phyloP scores from a whole-genome alignment of 441 rosid genomes.

The Jatropha podagrica region DNA sequence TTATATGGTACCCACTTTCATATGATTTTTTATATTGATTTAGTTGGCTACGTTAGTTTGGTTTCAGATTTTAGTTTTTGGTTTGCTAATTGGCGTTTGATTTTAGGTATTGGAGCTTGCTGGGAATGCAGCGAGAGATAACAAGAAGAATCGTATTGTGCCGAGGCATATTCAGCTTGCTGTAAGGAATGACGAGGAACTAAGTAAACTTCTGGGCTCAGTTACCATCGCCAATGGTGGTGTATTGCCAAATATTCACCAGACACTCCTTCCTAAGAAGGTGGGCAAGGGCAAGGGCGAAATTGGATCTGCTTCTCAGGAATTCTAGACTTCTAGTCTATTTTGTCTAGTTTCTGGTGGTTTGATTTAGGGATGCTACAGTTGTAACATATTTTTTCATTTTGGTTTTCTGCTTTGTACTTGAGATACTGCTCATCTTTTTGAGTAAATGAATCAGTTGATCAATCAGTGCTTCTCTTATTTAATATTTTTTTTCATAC shows the following conservation, averaged over 20 bases:
- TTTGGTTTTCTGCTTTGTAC: not conserved
- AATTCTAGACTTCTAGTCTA: slow-evolving; percentile 38
- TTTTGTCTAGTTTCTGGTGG: not conserved
- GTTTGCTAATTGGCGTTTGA: not conserved
- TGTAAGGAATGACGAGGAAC: slow-evolving; percentile 74
- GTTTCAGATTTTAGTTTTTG: not conserved
- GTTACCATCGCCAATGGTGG: slow-evolving; percentile 88
- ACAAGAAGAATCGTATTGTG: slow-evolving; percentile 70
- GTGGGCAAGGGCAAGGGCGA: slow-evolving; percentile 60
- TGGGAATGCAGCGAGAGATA: slow-evolving; percentile 82
- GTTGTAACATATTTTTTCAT: slow-evolving; percentile 16
- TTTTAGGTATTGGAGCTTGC: slow-evolving; percentile 69
- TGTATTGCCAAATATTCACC: slow-evolving; percentile 75
- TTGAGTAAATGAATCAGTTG: not conserved
- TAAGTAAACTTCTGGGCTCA: slow-evolving; percentile 68
- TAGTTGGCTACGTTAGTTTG: not conserved
- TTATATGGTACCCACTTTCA: no score
- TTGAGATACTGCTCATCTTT: not conserved
- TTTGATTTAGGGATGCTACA: not conserved
- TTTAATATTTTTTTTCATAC: not conserved
- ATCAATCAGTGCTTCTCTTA: not conserved
- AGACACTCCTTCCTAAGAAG: slow-evolving; percentile 60
- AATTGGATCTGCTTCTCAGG: slow-evolving; percentile 81
- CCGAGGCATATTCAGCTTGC: slow-evolving; percentile 85
- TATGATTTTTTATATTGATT: no score